Evolutionary conservation across 805 yeast genomes (phyloP), one percentile per base, ranked within the genome.

Genomic region (Citeromyces matritensis): DNA sequence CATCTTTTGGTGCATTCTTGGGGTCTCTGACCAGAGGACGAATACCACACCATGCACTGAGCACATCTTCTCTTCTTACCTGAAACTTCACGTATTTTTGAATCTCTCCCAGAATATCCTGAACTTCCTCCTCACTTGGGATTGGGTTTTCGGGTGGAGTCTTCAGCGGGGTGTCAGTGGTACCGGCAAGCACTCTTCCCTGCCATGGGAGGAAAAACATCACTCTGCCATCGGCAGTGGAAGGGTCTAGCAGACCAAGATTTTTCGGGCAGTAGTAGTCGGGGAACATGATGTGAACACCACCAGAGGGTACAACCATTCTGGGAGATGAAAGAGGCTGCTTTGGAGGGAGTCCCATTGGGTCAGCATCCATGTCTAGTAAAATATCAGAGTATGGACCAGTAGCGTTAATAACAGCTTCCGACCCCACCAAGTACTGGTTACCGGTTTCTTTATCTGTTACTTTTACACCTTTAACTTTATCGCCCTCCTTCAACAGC

Each of bases 151-250:
- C 73, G 28, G 83, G 82, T 33, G 78, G 72, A 40, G 62, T 60
- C 39, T 68, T 69, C 58, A 78, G 57, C 28, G 95, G 94, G 32
- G 83, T 78, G 59, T 86, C 97, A 34, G 97, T 86, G 38, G 97
- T 86, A 51, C 97, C 97, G 36, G 95, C 95, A 41, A 86, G 65
- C 23, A 86, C 94, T 53, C 85, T 81, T 5, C 95, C 95, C 62
- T 85, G 95, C 96, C 96, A 86, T 43, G 97, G 97, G 53, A 86
- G 64, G 63, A 88, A 86, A 60, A 86, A 86, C 80, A 88, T 81
- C 33, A 86, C 96, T 57, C 97, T 74, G 35, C 96, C 96, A 51
- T 86, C 97, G 23, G 88, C 63, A 30, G 97, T 86, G 29, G 82
- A 69, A 30, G 95, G 94, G 56, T 86, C 96, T 37, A 86, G 65